Base-by-base conservation (phyloP, 352 stramenopile genomes). In the Globisporangium perplexum region DNA sequence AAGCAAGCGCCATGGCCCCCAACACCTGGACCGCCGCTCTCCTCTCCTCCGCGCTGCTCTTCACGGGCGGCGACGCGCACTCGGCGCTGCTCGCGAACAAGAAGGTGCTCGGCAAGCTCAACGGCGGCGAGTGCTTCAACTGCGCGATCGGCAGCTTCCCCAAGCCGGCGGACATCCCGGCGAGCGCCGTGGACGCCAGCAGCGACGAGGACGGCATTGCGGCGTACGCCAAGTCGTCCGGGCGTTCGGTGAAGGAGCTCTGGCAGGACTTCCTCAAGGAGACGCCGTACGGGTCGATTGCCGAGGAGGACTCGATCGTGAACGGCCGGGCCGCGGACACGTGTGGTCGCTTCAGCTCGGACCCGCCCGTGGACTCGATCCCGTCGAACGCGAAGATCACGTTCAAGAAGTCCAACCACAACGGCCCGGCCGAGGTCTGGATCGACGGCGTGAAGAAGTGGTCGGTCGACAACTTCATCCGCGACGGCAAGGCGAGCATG, bases 321-420 rank as follows among this genome's bases (percentile, higher is more conserved):
- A 38, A 36, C 14, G 28, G 28, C 5, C 22, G 6, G 47, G 47
- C 57, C 24, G n/a, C 55, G 14, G 58, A 44, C 41, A 55, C 52
- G 39, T 65, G 58, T 20, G 58, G 58, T 14, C 58, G 58, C 47
- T 65, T 53, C 51, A 52, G n/a, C n/a, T 30, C 47, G 17, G 41
- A 55, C 45, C 58, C 58, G 23, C 51, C 58, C 18, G 33, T 57
- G 3, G 58, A 55, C 22, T 31, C 51, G 22, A 46, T 65, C 33
- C 58, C 58, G 7, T 35, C 58, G 22, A 20, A 36, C 39, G 52
- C 58, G 4, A 55, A 54, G 38, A 65, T 65, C 58, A 53, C 58
- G 46, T 65, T 60, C 51, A 65, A 65, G 42, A 65, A 65, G 58
- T 60, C 58, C 14, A 65, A 65, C 58, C 58, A 65, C 58, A 65